Conservation (phyloP, 345 rosid species). For the Excoecaria agallocha region DNA sequence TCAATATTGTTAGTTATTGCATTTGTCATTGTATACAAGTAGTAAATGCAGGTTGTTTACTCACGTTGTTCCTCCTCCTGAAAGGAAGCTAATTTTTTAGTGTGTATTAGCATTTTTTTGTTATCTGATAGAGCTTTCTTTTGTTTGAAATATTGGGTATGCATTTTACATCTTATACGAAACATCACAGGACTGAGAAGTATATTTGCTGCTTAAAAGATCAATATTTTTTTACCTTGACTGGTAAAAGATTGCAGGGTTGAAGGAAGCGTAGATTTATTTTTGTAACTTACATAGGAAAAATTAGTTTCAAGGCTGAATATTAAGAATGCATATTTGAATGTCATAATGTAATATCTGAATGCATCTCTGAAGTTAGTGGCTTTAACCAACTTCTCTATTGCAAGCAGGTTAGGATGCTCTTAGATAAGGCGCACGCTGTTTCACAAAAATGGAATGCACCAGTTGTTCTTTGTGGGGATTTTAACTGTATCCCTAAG, state of each 20-base stretch:
- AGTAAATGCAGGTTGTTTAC: background rate
- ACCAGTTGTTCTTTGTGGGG: slow-evolving; percentile 92
- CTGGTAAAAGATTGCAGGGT: background rate
- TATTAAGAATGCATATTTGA: background rate
- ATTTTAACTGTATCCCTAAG: slow-evolving; percentile 93
- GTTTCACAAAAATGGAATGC: slow-evolving; percentile 84
- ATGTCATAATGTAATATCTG: background rate
- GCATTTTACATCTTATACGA: background rate
- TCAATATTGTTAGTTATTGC: background rate
- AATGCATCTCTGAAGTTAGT: too few species aligned
- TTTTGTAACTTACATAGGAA: background rate
- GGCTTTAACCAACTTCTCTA: slow-evolving; percentile 13
- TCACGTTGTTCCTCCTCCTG: background rate
- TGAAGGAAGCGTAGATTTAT: background rate
- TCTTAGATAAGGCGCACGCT: slow-evolving; percentile 68
- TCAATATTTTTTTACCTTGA: background rate
- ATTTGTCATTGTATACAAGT: background rate
- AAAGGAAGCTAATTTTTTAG: background rate
- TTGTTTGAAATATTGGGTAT: background rate
- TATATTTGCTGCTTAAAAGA: background rate
- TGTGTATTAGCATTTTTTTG: background rate
- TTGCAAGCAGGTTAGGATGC: slow-evolving; percentile 63
- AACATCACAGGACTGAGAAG: slow-evolving; percentile 1
- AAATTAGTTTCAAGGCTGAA: background rate
- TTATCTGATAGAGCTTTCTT: background rate